These are phyloP conservation scores for Penicillium digitatum DNA, from an alignment of 2,329 filamentous ascomycete species.

Conservation along the genomic window DNA sequence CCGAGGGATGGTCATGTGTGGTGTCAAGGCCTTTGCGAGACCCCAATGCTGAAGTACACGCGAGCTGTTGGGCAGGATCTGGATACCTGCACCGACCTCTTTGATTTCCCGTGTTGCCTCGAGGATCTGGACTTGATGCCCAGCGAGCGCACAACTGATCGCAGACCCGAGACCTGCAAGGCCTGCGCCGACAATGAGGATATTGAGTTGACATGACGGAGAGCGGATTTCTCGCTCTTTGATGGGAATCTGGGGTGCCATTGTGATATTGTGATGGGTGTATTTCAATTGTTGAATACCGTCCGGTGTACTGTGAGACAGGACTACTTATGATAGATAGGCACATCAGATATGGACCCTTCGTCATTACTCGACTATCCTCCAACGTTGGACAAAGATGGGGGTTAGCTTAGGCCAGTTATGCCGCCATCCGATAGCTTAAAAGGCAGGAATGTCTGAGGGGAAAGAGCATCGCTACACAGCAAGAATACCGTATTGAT, in stretches of 20 bases:
- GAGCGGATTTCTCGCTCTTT: constrained; percentile 34
- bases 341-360: neutral
- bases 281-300: neutral
- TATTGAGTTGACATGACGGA: constrained; percentile 48
- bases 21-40: constrained; percentile 41
- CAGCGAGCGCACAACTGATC: constrained; percentile 26
- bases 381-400: constrained; percentile 14
- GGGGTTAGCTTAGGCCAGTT: constrained; percentile 11
- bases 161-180: constrained; percentile 28
- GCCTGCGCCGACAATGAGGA: constrained; percentile 29
- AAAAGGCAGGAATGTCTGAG: constrained; percentile 4
- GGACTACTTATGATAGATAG: constrained; percentile 12
- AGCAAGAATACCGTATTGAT: neutral
- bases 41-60: constrained; percentile 42
- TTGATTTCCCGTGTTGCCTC: constrained; percentile 25
- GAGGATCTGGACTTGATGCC: constrained; percentile 26
- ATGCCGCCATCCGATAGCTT: constrained; percentile 7
- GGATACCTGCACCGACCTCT: constrained; percentile 31
- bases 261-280: constrained; percentile 8
- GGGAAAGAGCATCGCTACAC: neutral
- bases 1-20: constrained; percentile 42
- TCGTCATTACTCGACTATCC: neutral
- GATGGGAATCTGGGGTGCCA: constrained; percentile 50
- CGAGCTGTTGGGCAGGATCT: constrained; percentile 34
- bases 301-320: neutral